Conservation (phyloP, 345 rosid genomes). For the Arabidopsis suecica region DNA sequence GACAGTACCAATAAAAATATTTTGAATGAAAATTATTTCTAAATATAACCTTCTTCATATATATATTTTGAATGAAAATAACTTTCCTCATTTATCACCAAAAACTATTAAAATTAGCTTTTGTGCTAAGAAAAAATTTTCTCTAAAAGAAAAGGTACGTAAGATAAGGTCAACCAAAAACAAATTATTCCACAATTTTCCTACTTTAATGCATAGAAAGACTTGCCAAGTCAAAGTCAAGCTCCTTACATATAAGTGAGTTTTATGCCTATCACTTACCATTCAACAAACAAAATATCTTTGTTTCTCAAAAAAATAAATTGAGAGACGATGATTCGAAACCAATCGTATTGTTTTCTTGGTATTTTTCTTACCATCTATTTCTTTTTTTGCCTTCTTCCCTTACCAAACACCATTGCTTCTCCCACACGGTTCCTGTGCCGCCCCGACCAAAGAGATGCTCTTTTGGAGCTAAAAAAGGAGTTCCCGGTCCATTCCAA, state of each 20-base stretch:
- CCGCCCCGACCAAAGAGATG: constrained; percentile 27
- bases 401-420: constrained; percentile 14
- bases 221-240: constrained; percentile 4
- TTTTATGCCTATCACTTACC: not conserved
- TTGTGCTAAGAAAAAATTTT: no score
- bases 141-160: no score
- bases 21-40: no score
- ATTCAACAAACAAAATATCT: not conserved
- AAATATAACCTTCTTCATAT: no score
- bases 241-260: not conserved
- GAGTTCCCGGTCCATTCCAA: not conserved
- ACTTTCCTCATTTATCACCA: no score
- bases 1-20: no score
- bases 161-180: no score
- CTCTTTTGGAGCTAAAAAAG: constrained; percentile 19
- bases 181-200: no score
- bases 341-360: not conserved
- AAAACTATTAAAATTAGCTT: no score
- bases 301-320: not conserved
- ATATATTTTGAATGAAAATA: no score
- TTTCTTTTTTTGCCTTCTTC: not conserved
- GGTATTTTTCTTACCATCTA: not conserved
- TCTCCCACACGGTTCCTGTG: not conserved
- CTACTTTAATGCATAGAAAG: not conserved
- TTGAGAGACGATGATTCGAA: not conserved